Evolutionary conservation across 257 asterid species (phyloP).

Genomic region (Prunella vulgaris): DNA sequence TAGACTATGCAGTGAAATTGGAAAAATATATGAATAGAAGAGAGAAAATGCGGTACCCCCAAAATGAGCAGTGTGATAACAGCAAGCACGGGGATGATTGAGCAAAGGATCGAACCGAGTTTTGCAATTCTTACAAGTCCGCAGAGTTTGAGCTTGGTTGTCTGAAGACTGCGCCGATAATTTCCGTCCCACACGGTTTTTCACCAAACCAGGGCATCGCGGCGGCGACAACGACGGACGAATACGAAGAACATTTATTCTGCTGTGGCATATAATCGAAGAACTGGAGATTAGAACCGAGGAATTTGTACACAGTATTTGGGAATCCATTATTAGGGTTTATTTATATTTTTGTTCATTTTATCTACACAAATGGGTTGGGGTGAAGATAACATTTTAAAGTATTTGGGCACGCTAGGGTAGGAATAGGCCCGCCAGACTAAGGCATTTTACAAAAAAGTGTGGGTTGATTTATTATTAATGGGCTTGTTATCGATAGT

Average conservation of each 20-base stretch:
- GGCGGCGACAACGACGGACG: not conserved
- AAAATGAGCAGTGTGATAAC: constrained; percentile 83
- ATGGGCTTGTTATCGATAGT: no score
- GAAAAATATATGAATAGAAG: not conserved
- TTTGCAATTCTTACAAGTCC: constrained; percentile 92
- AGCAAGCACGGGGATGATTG: constrained; percentile 83
- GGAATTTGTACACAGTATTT: constrained; percentile 21
- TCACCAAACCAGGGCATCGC: constrained; percentile 19
- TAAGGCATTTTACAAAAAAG: no score
- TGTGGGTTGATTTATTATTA: no score
- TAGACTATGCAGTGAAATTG: not conserved
- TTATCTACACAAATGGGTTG: not conserved
- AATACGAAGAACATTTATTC: constrained; percentile 16
- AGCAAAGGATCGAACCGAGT: constrained; percentile 75
- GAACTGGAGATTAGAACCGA: constrained; percentile 9
- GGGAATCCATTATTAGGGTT: constrained; percentile 38
- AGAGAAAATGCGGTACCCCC: constrained; percentile 50
- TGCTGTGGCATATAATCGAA: constrained; percentile 12
- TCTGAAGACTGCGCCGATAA: constrained; percentile 46
- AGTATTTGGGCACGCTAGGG: not conserved
- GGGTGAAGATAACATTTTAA: not conserved
- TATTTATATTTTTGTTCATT: no score
- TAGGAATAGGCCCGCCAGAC: no score
- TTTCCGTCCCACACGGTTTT: constrained; percentile 21
- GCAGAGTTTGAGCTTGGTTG: constrained; percentile 30